Conservation (phyloP, 129 eudicot genomes). For the Calendula officinalis region DNA sequence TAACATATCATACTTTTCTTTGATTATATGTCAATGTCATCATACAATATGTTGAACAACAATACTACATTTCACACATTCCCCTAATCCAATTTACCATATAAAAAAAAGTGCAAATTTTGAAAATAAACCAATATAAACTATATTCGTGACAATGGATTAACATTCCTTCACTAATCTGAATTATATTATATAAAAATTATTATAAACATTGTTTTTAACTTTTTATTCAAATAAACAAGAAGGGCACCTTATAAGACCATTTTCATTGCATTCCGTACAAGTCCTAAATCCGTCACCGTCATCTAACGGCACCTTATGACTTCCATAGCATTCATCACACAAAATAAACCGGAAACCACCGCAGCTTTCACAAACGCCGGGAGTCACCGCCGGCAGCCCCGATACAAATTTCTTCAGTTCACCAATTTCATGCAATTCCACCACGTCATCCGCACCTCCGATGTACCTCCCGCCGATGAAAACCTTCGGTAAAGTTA, state of each 20-base stretch:
- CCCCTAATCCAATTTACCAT: too few relatives aligned
- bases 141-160: too few relatives aligned
- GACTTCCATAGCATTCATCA: slow-evolving; percentile 74
- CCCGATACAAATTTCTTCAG: slow-evolving; percentile 56
- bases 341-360: slow-evolving; percentile 72
- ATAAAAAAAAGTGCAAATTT: too few relatives aligned
- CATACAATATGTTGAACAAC: too few relatives aligned
- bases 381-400: slow-evolving; percentile 44
- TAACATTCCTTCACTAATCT: too few relatives aligned
- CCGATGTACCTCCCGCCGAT: slow-evolving; percentile 82
- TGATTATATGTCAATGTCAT: too few relatives aligned
- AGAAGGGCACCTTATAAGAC: slow-evolving; percentile 80
- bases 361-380: slow-evolving; percentile 71
- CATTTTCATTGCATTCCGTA: slow-evolving; percentile 73
- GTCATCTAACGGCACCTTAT: slow-evolving; percentile 51
- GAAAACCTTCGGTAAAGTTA: slow-evolving; percentile 67
- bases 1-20: too few relatives aligned
- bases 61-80: too few relatives aligned
- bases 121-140: too few relatives aligned
- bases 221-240: slow-evolving; percentile 32
- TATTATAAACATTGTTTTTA: too few relatives aligned
- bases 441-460: slow-evolving; percentile 74
- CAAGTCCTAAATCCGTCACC: slow-evolving; percentile 60
- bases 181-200: too few relatives aligned
- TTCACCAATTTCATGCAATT: slow-evolving; percentile 75